phyloP scores from a whole-genome alignment of 2,329 filamentous ascomycete genomes.

The Fusarium sp. region DNA sequence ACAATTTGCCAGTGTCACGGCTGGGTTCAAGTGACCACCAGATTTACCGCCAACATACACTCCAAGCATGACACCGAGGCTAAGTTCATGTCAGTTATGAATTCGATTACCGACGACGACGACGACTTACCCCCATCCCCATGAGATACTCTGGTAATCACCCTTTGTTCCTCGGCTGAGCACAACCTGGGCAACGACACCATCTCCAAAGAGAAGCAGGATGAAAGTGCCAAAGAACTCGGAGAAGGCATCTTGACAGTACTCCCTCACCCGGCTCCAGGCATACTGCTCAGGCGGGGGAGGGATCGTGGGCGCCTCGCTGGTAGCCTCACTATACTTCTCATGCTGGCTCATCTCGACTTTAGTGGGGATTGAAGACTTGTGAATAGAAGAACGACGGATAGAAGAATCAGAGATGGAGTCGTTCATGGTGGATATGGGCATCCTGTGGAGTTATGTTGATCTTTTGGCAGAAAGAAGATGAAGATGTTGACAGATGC shows the following conservation, averaged over 20 bases:
- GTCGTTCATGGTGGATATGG: constrained; percentile 48
- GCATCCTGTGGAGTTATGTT: constrained; percentile 45
- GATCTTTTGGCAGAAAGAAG: neutral
- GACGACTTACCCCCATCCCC: constrained; percentile 62
- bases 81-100: constrained; percentile 38
- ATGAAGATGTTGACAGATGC: constrained; percentile 17
- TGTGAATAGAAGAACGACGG: constrained; percentile 52
- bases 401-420: constrained; percentile 54
- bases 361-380: constrained; percentile 49
- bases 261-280: constrained; percentile 68
- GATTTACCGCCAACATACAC: constrained; percentile 75
- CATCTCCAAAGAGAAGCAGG: constrained; percentile 77
- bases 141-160: constrained; percentile 63
- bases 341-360: constrained; percentile 51
- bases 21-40: constrained; percentile 77
- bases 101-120: neutral
- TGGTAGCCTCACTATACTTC: constrained; percentile 43
- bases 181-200: constrained; percentile 77
- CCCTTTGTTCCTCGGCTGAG: constrained; percentile 66
- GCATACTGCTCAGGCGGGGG: constrained; percentile 46
- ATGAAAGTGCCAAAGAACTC: constrained; percentile 79
- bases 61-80: constrained; percentile 76
- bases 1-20: constrained; percentile 78
- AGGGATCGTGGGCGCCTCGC: constrained; percentile 30
- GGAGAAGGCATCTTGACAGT: constrained; percentile 70